Evolutionary conservation across 2,329 filamentous ascomycete species (phyloP).

Genomic region (Fusarium anthophilum): DNA sequence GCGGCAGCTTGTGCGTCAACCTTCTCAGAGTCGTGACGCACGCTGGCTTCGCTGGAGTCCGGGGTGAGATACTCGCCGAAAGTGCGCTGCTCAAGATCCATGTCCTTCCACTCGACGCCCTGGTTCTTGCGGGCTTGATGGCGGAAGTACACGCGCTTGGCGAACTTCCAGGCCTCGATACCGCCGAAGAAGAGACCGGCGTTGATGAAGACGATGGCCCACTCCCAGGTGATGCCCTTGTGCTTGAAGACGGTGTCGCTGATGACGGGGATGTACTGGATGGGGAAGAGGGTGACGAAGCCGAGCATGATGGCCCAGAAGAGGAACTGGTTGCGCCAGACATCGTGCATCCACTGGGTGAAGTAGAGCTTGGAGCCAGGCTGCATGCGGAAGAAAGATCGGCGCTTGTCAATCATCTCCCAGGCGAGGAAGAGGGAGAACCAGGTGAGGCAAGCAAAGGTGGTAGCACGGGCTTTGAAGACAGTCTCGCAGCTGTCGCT

Average conservation of each 20-base stretch:
- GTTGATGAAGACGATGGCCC: constrained; percentile 66
- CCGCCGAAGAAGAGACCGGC: constrained; percentile 66
- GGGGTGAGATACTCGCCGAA: constrained; percentile 51
- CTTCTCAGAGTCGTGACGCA: constrained; percentile 41
- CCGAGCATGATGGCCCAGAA: constrained; percentile 69
- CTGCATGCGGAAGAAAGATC: constrained; percentile 80
- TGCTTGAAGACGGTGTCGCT: constrained; percentile 70
- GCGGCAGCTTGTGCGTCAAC: constrained; percentile 19
- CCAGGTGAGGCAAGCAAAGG: constrained; percentile 80
- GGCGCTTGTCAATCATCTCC: constrained; percentile 79
- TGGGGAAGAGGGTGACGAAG: constrained; percentile 59
- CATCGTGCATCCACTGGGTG: constrained; percentile 72
- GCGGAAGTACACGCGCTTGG: constrained; percentile 59
- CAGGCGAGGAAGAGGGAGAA: constrained; percentile 80
- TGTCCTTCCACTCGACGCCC: constrained; percentile 48
- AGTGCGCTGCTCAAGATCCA: constrained; percentile 52
- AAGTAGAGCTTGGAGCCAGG: constrained; percentile 67
- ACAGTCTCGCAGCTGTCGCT: constrained; percentile 66
- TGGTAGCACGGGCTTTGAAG: constrained; percentile 77
- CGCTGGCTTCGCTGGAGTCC: constrained; percentile 41
- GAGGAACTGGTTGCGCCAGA: constrained; percentile 78
- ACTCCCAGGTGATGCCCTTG: constrained; percentile 69
- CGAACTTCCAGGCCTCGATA: constrained; percentile 68
- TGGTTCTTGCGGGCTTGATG: constrained; percentile 33
- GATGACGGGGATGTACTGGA: constrained; percentile 68